Conservation (phyloP, 2,329 filamentous ascomycete species). For the Metarhizium humberi region DNA sequence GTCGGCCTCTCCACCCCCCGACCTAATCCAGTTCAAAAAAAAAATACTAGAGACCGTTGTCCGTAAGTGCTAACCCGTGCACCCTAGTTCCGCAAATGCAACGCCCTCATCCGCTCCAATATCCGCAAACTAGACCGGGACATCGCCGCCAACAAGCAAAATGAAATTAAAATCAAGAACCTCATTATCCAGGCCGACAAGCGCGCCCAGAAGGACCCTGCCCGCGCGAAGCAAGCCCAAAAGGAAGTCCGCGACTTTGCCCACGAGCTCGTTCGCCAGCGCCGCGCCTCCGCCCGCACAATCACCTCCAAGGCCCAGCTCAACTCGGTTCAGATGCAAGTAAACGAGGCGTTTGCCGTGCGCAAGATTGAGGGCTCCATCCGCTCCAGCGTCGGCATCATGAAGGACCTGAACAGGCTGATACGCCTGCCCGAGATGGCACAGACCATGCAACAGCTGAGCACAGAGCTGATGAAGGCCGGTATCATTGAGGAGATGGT, state of each 20-base stretch:
- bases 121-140: constrained; percentile 92
- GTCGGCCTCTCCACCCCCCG: constrained; percentile 36
- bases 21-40: not conserved
- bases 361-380: constrained; percentile 94
- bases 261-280: constrained; percentile 72
- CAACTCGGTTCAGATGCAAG: constrained; percentile 90
- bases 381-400: constrained; percentile 76
- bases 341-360: constrained; percentile 91
- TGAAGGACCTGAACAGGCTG: constrained; percentile 91
- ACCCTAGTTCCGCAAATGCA: constrained; percentile 83
- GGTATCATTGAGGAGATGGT: constrained; percentile 98
- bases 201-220: constrained; percentile 71
- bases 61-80: not conserved
- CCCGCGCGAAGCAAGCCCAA: constrained; percentile 68
- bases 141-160: constrained; percentile 66
- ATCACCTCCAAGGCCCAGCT: constrained; percentile 87
- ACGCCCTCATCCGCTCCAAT: constrained; percentile 79
- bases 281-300: constrained; percentile 65
- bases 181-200: constrained; percentile 76
- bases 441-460: constrained; percentile 81
- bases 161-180: constrained; percentile 76
- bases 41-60: not conserved
- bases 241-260: constrained; percentile 84
- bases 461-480: constrained; percentile 81
- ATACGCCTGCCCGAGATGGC: constrained; percentile 78